Base-by-base conservation (phyloP, 805 yeast species). In the Saccharomyces cerevisiae region DNA sequence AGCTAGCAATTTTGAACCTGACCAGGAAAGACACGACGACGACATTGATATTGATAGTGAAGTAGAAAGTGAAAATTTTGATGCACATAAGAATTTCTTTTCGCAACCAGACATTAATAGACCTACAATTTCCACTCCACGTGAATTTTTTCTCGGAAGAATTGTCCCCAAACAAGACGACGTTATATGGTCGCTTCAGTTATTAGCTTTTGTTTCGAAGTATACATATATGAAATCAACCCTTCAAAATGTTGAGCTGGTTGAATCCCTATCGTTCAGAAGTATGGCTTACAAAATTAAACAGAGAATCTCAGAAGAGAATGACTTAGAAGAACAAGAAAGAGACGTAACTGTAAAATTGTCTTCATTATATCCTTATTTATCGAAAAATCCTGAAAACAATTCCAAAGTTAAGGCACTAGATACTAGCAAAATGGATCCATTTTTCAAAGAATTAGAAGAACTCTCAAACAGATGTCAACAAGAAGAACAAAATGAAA, bases 81-180 rank as follows among this genome's bases (percentile, higher is more conserved):
- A 29, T 46, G 28, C 53, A 55, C 31, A 47, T 27, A 59, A 54
- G 10, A 53, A 52, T 24, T 53, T 58, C 49, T 65, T 64, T 41
- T 24, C 53, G 5, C 55, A 52, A n/a, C 59, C 55, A 9, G 43
- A 52, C 21, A 53, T 58, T 58, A 52, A 65, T 57, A 59, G 58
- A 56, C 58, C 65, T 57, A 41, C 55, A 1, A 68, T 73, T 8
- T 60, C 43, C 43, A 67, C 73, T 1, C 87, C 87, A 24, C 73
- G 89, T 51, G 70, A 70, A 26, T 83, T 83, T 61, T 69, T 75
- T 49, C 71, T 85, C 46, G 96, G 96, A 1, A 82, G 84, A 24
- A 77, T 91, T n/a, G 79, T 90, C 5, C 97, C 97, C 1, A 80
- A 89, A 54, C 96, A 88, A 58, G 97, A 92, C 67, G 99, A 92